These are phyloP conservation scores for Trichomonas vaginalis DNA, from an alignment of 208 protist species.

Conservation along the genomic window DNA sequence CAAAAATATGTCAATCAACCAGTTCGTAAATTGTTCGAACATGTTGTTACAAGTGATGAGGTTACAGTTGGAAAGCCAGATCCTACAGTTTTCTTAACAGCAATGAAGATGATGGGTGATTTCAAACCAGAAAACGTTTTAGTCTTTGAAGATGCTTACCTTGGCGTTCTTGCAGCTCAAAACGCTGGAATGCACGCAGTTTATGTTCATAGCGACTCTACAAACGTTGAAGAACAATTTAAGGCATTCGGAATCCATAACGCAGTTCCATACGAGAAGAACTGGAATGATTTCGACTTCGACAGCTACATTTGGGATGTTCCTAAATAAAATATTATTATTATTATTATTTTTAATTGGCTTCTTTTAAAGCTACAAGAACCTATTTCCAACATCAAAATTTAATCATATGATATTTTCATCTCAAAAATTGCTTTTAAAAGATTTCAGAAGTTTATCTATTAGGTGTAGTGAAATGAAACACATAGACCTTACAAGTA, in stretches of 20 bases:
- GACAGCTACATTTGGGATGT: not conserved
- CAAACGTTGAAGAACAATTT: not conserved
- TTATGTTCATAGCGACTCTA: not conserved
- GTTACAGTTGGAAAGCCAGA: not conserved
- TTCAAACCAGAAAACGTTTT: not conserved
- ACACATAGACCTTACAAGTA: too few species aligned
- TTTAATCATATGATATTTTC: too few species aligned
- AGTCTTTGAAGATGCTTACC: not conserved
- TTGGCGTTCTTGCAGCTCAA: not conserved
- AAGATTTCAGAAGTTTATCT: too few species aligned
- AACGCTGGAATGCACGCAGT: not conserved
- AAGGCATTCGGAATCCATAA: not conserved
- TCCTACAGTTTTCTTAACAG: not conserved
- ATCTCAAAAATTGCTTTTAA: too few species aligned
- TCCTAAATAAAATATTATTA: too few species aligned
- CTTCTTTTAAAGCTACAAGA: too few species aligned
- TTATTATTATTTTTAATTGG: too few species aligned
- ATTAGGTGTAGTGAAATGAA: too few species aligned
- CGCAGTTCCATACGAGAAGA: not conserved
- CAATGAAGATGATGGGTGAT: not conserved
- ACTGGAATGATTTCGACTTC: not conserved
- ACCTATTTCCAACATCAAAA: too few species aligned
- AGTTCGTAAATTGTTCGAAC: not conserved
- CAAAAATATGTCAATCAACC: not conserved
- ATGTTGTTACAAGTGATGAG: not conserved